Evolutionary conservation across 2,329 filamentous ascomycete species (phyloP), one percentile per base, ranked within the genome.

Genomic region (Metarhizium album): DNA sequence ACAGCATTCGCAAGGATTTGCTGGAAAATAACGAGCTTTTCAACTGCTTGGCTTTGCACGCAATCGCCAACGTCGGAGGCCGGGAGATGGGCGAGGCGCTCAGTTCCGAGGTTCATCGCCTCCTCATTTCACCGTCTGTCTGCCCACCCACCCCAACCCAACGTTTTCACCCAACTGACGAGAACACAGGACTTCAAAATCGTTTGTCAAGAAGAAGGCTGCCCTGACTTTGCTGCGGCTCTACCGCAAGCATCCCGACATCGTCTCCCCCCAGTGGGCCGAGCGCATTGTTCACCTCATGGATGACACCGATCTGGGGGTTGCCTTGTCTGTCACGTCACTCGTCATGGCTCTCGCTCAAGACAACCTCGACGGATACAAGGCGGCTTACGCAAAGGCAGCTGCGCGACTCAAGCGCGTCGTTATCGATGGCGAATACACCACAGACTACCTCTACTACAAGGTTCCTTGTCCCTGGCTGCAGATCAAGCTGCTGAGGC

Each of bases 401-500:
- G 91, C 91, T 1, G 86, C 88, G 54, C 78, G 90, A 51, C 69
- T 98, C 60, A 95, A 95, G 72, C 84, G 87, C 57, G 87, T 97
- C 58, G 77, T 96, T 16, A 83, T 97, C 24, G 91, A 97, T 59
- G 85, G 86, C 56, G 91, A 98, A 59, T 93, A 88, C 62, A 81
- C 88, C 0, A 79, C 82, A 51, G 93, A 97, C 65, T 98, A 98
- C 65, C 80, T 96, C 24, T 98, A 98, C 73, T 98, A 98, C 75
- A 96, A 96, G 63, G 93, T 98, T n/a, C 93, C 93, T 1, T 98
- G 93, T 64, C 93, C 93, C 2, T 98, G 93, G 93, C 83, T 98
- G 52, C 90, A 97, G 69, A 87, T 97, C 62, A 98, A 98, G 71
- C 77, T 98, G 18, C 70, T 98, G 57, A 83, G 90, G 55, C 71